Percentiles rank a stretch among this genome's conserved stretches.
Evolutionary conservation across 441 rosid genomes (phyloP).

Genomic region (Erysimum pusillum): DNA sequence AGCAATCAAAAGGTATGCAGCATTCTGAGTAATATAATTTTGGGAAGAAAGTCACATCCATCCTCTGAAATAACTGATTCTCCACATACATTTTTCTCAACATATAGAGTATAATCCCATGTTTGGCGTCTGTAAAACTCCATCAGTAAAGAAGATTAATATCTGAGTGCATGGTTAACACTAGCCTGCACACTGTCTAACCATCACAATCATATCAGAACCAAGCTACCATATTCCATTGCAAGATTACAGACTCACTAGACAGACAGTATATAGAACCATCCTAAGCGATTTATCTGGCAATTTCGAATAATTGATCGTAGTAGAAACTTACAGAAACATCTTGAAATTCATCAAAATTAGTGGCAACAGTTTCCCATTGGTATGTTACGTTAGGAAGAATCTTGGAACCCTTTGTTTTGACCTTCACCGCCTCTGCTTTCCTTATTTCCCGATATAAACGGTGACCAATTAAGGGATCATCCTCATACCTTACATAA

Average conservation of each 20-base stretch:
- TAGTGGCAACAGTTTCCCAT: conserved; percentile 99
- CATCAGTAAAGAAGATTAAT: conserved; percentile 29
- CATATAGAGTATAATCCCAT: conserved; percentile 20
- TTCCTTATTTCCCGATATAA: conserved; percentile 93
- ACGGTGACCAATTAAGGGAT: conserved; percentile 88
- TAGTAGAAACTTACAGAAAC: conserved; percentile 79
- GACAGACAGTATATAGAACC: conserved; percentile 22
- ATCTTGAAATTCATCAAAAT: conserved; percentile 95
- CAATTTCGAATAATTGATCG: conserved; percentile 5
- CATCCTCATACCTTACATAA: conserved; percentile 92
- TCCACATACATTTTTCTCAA: conserved; percentile 14
- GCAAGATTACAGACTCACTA: conserved; percentile 19
- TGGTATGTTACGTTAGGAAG: conserved; percentile 71
- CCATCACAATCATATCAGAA: conserved; percentile 35
- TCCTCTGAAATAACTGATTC: conserved; percentile 18
- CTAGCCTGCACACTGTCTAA: conserved; percentile 32
- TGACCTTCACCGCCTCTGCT: conserved; percentile 78
- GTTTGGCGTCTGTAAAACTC: conserved; percentile 12
- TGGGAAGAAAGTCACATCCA: conserved; percentile 30
- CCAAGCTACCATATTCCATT: conserved; percentile 32
- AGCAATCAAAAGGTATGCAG: conserved; percentile 26
- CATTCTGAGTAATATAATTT: conserved; percentile 16
- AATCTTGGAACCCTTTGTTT: conserved; percentile 84
- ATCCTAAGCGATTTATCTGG: conserved; percentile 17
- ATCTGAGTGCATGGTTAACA: conserved; percentile 7